Percentiles rank a stretch among this genome's conserved stretches.
Evolutionary conservation across 768 basidiomycete species (phyloP).

Genomic region (Mrakia frigida): DNA sequence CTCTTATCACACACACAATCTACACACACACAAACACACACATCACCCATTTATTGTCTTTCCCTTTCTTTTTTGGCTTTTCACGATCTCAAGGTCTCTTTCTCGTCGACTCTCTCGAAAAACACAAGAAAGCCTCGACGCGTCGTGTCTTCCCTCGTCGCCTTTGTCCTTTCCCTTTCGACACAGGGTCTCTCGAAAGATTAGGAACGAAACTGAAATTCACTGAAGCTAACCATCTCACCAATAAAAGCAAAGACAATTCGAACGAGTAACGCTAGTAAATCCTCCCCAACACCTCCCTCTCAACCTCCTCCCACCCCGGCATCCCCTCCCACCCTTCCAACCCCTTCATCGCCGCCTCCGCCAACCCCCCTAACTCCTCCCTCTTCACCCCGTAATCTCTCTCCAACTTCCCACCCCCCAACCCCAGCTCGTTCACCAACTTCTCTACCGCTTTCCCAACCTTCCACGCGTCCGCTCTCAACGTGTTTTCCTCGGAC

Average conservation of each 20-base stretch:
- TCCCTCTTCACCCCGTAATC: constrained; percentile 61
- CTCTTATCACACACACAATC: background rate
- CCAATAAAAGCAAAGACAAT: too few relatives aligned
- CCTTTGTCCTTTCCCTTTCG: too few relatives aligned
- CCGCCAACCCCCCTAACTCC: constrained; percentile 56
- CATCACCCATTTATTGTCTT: background rate
- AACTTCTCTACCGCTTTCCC: background rate
- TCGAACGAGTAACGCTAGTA: too few relatives aligned
- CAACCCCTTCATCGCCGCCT: background rate
- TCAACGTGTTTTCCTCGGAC: background rate
- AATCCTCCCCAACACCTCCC: background rate
- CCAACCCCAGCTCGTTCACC: constrained; percentile 56
- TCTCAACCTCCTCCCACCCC: background rate
- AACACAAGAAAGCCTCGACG: too few relatives aligned
- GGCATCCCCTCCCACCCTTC: constrained; percentile 1
- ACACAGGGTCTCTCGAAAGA: too few relatives aligned
- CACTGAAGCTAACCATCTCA: too few relatives aligned
- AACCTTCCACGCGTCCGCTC: background rate
- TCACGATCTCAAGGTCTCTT: too few relatives aligned
- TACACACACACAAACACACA: background rate
- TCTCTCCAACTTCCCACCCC: constrained; percentile 50
- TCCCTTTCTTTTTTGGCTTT: too few relatives aligned
- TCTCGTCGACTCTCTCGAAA: too few relatives aligned
- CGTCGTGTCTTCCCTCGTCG: too few relatives aligned
- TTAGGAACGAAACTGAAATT: too few relatives aligned